Evolutionary conservation across 345 rosid genomes (phyloP).

Genomic region (Lepidium africanum): DNA sequence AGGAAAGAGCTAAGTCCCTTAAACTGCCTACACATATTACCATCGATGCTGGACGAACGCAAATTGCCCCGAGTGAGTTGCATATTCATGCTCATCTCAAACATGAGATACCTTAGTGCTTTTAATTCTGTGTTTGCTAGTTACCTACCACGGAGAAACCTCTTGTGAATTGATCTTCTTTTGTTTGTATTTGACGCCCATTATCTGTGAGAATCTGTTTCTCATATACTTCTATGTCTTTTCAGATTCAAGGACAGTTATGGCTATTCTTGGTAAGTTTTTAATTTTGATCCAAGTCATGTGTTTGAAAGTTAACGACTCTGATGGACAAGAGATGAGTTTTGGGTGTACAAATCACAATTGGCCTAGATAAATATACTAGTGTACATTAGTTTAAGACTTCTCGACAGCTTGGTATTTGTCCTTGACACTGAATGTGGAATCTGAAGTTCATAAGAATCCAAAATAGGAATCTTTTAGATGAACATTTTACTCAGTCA

Average conservation of each 20-base stretch:
- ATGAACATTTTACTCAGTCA: background rate
- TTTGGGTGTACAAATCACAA: background rate
- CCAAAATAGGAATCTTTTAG: background rate
- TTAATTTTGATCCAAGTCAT: background rate
- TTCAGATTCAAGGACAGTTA: slow-evolving; percentile 98
- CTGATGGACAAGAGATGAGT: background rate
- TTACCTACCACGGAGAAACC: background rate
- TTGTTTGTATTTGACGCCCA: background rate
- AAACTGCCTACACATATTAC: slow-evolving; percentile 92
- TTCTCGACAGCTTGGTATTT: background rate
- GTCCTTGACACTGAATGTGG: background rate
- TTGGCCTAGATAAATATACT: background rate
- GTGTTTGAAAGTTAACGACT: background rate
- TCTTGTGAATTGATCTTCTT: background rate
- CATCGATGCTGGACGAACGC: slow-evolving; percentile 97
- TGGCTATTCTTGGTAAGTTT: slow-evolving; percentile 92
- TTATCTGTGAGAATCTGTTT: background rate
- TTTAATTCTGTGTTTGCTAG: background rate
- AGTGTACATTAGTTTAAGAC: slow-evolving; percentile 8
- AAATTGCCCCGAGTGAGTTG: slow-evolving; percentile 96
- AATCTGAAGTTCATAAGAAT: background rate
- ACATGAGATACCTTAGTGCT: background rate
- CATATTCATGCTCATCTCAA: background rate
- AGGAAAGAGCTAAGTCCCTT: slow-evolving; percentile 86
- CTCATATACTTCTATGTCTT: slow-evolving; percentile 4